Evolutionary conservation across 805 yeast genomes (phyloP).

Genomic region (Candida incommunis): DNA sequence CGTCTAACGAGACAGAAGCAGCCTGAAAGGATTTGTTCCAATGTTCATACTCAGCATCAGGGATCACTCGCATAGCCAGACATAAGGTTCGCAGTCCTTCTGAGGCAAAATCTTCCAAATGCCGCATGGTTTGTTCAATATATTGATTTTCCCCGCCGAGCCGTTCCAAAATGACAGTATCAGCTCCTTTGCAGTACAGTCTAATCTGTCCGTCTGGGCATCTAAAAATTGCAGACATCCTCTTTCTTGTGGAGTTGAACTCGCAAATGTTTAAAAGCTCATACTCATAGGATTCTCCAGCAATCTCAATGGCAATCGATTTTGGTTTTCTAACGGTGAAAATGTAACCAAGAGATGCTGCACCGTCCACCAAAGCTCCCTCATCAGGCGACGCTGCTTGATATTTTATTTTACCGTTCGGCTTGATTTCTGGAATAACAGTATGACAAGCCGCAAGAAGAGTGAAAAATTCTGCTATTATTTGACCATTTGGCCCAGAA

Average conservation of each 20-base stretch:
- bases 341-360: conserved; percentile 73
- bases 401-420: conserved; percentile 46
- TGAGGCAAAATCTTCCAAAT: conserved; percentile 90
- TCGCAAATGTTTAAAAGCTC: conserved; percentile 87
- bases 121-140: conserved; percentile 68
- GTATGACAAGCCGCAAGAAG: conserved; percentile 90
- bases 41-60: conserved; percentile 58
- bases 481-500: conserved; percentile 27
- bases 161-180: conserved; percentile 85
- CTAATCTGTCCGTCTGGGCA: conserved; percentile 89
- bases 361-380: conserved; percentile 97
- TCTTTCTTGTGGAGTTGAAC: conserved; percentile 90
- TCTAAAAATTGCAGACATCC: conserved; percentile 92
- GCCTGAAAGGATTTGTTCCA: conserved; percentile 59
- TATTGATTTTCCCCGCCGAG: conserved; percentile 58
- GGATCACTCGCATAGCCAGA: conserved; percentile 68
- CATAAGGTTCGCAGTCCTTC: conserved; percentile 93
- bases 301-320: conserved; percentile 49
- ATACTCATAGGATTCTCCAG: conserved; percentile 42
- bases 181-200: conserved; percentile 93
- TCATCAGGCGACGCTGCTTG: conserved; percentile 99
- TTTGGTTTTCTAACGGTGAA: conserved; percentile 80
- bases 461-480: conserved; percentile 66
- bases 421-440: conserved; percentile 79
- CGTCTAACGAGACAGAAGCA: conserved; percentile 70